These are phyloP conservation scores for Lignosus rhinocerotis DNA, from an alignment of 1,284 basidiomycete genomes.

Conservation along the genomic window DNA sequence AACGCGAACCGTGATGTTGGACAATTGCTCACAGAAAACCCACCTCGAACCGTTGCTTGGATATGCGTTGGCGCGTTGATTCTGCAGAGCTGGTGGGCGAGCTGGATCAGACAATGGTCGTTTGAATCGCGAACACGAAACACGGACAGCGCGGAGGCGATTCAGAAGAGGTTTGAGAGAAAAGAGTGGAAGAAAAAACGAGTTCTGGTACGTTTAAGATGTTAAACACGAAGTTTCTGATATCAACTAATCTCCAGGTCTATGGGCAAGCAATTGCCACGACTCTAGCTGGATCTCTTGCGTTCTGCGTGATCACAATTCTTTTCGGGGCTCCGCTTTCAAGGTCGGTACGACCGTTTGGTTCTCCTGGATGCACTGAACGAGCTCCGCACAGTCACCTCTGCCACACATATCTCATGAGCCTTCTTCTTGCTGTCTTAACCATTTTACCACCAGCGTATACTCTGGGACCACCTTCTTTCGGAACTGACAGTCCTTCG, in stretches of 20 bases:
- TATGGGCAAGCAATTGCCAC: constrained; percentile 51
- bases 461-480: constrained; percentile 64
- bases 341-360: constrained; percentile 42
- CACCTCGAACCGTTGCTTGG: constrained; percentile 61
- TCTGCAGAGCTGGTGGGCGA: constrained; percentile 75
- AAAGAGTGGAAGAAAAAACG: constrained; percentile 22
- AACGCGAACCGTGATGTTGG: constrained; percentile 65
- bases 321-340: constrained; percentile 77
- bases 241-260: constrained; percentile 36
- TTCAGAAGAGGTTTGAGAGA: constrained; percentile 39
- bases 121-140: constrained; percentile 21
- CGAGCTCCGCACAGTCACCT: constrained; percentile 40
- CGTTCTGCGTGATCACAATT: constrained; percentile 52
- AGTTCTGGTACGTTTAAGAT: constrained; percentile 36
- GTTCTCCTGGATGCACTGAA: constrained; percentile 1
- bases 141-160: constrained; percentile 25
- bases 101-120: constrained; percentile 58
- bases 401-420: constrained; percentile 65
- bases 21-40: constrained; percentile 64
- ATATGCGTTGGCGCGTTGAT: constrained; percentile 57
- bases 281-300: constrained; percentile 51
- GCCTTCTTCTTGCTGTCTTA: constrained; percentile 69
- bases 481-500: constrained; percentile 40
- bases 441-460: constrained; percentile 70
- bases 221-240: no score